Evolutionary conservation across 139 green algal genomes (phyloP), one percentile per base, ranked within the genome.

Genomic region (Coccomyxa sp.): DNA sequence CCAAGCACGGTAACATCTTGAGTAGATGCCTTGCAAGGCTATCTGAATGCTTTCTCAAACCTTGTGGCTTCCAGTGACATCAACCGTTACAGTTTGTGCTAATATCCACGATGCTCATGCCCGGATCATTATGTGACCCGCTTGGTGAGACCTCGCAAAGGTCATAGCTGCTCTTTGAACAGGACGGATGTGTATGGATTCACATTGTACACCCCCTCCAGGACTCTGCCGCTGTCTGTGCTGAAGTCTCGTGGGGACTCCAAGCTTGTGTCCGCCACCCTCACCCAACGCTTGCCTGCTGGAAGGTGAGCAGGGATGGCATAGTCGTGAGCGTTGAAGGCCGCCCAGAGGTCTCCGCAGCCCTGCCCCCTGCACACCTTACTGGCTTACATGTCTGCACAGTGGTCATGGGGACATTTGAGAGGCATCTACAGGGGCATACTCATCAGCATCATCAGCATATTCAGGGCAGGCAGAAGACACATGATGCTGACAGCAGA

Each of bases 201-300:
- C 8, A 85, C 78, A 74, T 83, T 83, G 50, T 88, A 89, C 55
- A 82, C 86, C 18, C 39, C 6, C 0, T 92, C 91, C 34, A 97
- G 87, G 3, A 90, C 92, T 38, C 78, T 86, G 81, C 97, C 97
- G 54, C 94, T 94, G 0, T 91, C 92, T 0, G 82, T 79, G 0
- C 88, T 95, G 82, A 96, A 97, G 82, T 99, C 96, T 58, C 89
- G 88, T 6, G 95, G 95, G 9, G 88, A 44, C 4, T 92, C 83
- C 64, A 99, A 89, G 86, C 97, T 98, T 39, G 96, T 99, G 89
- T 99, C 96, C 39, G 97, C 91, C 16, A 98, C 73, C 0, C 95
- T 82, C 71, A 78, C 83, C 95, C 95, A 98, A 70, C 86, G 89
- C 41, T 86, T 86, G 76, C 94, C 95, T 0, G 64, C 0, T 1